These are phyloP conservation scores for Starmerella geochares DNA, from an alignment of 805 yeast species.

Conservation along the genomic window DNA sequence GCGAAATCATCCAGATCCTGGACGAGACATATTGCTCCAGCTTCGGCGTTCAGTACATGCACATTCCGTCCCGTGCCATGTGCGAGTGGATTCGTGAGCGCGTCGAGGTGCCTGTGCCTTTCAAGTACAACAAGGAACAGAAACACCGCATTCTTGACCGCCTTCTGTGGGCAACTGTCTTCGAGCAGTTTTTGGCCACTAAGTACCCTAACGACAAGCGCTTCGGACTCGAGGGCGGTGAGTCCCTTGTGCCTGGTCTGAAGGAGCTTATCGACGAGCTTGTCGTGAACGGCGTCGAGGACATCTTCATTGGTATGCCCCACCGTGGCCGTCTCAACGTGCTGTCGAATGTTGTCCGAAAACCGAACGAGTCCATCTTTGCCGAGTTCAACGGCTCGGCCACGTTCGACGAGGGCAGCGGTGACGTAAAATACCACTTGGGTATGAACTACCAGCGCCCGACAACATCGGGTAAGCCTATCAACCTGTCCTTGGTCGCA, in stretches of 20 bases:
- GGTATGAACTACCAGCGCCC: conserved; percentile 99
- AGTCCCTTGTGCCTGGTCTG: conserved; percentile 91
- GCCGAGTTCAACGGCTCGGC: conserved; percentile 90
- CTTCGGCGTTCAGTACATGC: conserved; percentile 92
- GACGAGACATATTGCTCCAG: conserved; percentile 78
- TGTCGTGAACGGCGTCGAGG: conserved; percentile 80
- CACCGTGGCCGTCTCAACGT: conserved; percentile 98
- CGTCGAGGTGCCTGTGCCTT: conserved; percentile 85
- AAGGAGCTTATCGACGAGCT: conserved; percentile 89
- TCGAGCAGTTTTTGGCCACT: conserved; percentile 83
- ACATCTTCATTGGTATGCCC: conserved; percentile 97
- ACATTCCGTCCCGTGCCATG: conserved; percentile 86
- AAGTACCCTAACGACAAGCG: conserved; percentile 98
- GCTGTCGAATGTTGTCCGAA: conserved; percentile 95
- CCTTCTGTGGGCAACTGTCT: conserved; percentile 89
- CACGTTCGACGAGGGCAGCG: conserved; percentile 90
- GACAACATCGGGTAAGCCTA: conserved; percentile 94
- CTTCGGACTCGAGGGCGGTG: conserved; percentile 98
- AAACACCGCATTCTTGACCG: conserved; percentile 95
- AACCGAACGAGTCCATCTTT: conserved; percentile 95
- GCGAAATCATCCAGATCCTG: conserved; percentile 66
- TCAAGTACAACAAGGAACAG: conserved; percentile 71
- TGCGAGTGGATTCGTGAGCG: conserved; percentile 99
- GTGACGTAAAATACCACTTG: conserved; percentile 97
- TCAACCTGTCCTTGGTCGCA: conserved; percentile 90